Base-by-base conservation (phyloP, 129 eudicot species). In the Gnaphalium uliginosum region DNA sequence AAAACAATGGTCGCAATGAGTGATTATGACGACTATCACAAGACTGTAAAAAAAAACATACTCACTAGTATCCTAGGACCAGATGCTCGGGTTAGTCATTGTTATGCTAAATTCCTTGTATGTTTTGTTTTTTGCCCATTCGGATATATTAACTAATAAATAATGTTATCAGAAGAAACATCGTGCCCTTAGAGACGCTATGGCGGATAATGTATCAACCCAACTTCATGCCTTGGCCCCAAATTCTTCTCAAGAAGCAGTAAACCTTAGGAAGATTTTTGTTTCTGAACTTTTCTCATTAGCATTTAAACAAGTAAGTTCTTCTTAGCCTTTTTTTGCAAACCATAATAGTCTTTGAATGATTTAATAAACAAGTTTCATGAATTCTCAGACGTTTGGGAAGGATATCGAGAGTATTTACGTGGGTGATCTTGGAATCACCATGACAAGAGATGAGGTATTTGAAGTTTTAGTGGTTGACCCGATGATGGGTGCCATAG, bases 1-100 rank as follows among this genome's bases (percentile, higher is more conserved):
- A 87, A 87, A 59, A 56, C 83, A 77, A 87, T 87, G 83, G 84
- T 87, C 5, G 89, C 87, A 41, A 81, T 70, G 73, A 85, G 92
- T 56, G 92, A 87, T 75, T 87, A 85, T 24, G 81, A 80, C 46
- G 89, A 87, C 19, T 85, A 79, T 60, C 85, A 85, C 82, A 85
- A 77, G 69, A 76, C 82, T 21, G 73, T 81, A 14, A 87, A 87
- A 66, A 74, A 74, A 50, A 48, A 77, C 68, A 30, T 87, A 26
- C 82, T 85, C 73, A 74, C 89, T 4, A 69, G 81, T 53, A 43
- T 87, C 19, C 79, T 87, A 39, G 89, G 92, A 63, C 79, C 92
- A 25, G 74, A 33, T 70, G 92, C 92, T 37, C 79, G 51, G 89
- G 92, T 84, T 80, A 15, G 72, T 78, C 60, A 13, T 76, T 22